Evolutionary conservation across 169 alveolate genomes (phyloP).

Genomic region (Neospora caninum): DNA sequence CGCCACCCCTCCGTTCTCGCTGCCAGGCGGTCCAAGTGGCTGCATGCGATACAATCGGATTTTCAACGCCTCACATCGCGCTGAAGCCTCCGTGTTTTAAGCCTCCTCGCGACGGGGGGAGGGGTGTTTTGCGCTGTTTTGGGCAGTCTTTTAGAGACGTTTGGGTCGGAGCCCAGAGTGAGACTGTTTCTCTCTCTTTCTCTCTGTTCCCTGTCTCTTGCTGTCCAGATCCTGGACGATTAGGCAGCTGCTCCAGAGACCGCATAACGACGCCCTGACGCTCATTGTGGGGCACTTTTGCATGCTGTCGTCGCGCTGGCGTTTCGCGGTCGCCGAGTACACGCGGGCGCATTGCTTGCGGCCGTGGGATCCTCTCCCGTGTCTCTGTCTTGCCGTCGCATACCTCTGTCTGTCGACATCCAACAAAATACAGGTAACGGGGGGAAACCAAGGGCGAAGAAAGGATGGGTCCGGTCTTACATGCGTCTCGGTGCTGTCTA

Average conservation of each 20-base stretch:
- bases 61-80: too few species aligned
- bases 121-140: too few species aligned
- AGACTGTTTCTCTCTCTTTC: too few species aligned
- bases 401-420: conserved; percentile 74
- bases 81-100: too few species aligned
- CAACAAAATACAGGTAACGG: conserved; percentile 66
- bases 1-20: too few species aligned
- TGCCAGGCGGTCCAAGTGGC: too few species aligned
- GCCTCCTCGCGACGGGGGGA: too few species aligned
- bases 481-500: background rate
- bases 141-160: too few species aligned
- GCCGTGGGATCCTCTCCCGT: conserved; percentile 74
- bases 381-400: conserved; percentile 77
- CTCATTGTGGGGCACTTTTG: conserved; percentile 80
- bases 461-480: background rate
- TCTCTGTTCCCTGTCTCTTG: too few species aligned
- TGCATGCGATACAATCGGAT: too few species aligned
- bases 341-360: conserved; percentile 70
- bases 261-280: conserved; percentile 71
- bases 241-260: conserved; percentile 75
- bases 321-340: conserved; percentile 79
- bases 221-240: conserved; percentile 75
- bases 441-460: background rate
- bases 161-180: too few species aligned
- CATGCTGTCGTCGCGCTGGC: conserved; percentile 78